phyloP scores from a whole-genome alignment of 768 basidiomycete genomes.

The Hypholoma fasciculare region DNA sequence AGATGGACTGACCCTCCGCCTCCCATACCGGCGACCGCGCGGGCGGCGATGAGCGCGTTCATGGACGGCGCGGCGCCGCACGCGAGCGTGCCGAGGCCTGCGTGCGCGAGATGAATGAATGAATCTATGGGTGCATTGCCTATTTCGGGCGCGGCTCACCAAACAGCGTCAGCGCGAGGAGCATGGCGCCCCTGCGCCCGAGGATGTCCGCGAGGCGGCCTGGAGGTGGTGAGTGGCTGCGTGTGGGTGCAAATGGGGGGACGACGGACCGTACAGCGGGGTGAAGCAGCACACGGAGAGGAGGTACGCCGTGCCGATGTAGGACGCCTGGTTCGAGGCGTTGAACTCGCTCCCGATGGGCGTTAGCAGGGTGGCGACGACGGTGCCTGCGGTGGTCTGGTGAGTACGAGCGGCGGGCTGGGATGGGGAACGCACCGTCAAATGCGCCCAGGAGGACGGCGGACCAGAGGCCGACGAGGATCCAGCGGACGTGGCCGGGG shows the following conservation, averaged over 20 bases:
- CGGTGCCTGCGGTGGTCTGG: slow-evolving; percentile 54
- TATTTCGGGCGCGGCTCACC: slow-evolving; percentile 40
- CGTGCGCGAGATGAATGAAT: slow-evolving; percentile 15
- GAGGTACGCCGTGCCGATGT: slow-evolving; percentile 87
- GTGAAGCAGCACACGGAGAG: slow-evolving; percentile 91
- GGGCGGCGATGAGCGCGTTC: slow-evolving; percentile 75
- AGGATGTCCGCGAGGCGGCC: slow-evolving; percentile 84
- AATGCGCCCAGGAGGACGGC: slow-evolving; percentile 83
- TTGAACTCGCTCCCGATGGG: slow-evolving; percentile 87
- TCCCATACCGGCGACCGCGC: slow-evolving; percentile 89
- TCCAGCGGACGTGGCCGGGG: slow-evolving; percentile 60
- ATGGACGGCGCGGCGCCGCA: slow-evolving; percentile 90
- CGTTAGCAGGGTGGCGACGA: slow-evolving; percentile 82
- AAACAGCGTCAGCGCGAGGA: slow-evolving; percentile 82
- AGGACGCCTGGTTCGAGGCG: slow-evolving; percentile 77
- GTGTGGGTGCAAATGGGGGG: slow-evolving; percentile 24
- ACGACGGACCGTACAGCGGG: slow-evolving; percentile 72
- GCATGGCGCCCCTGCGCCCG: slow-evolving; percentile 84
- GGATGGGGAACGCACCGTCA: slow-evolving; percentile 55
- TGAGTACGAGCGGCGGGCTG: slow-evolving; percentile 3
- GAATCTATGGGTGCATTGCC: slow-evolving; percentile 7
- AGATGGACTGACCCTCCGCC: slow-evolving; percentile 75
- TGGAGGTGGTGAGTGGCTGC: slow-evolving; percentile 30
- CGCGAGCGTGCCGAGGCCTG: slow-evolving; percentile 79
- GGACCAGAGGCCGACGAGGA: slow-evolving; percentile 78